phyloP scores from a whole-genome alignment of 768 basidiomycete species.

The Cystobasidium ongulense region DNA sequence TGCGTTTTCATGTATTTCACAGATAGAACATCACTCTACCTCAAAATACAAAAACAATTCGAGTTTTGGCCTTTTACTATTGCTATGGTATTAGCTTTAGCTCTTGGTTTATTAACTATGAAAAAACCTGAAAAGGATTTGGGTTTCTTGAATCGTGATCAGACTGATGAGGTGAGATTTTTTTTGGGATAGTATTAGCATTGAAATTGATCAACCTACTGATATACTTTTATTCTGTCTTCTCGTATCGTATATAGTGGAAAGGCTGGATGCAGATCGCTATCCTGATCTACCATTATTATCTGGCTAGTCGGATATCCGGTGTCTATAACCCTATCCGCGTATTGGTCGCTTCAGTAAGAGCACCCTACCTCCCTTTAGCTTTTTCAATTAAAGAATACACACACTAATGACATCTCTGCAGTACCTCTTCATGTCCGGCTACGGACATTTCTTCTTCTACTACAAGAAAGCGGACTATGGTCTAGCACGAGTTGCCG shows the following conservation, averaged over 20 bases:
- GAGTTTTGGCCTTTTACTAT: conserved; percentile 58
- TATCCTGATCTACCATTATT: conserved; percentile 86
- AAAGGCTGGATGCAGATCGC: conserved; percentile 96
- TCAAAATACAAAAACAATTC: conserved; percentile 82
- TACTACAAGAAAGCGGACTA: conserved; percentile 86
- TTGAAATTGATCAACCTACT: not conserved
- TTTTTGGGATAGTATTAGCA: not conserved
- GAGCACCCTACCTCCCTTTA: conserved; percentile 47
- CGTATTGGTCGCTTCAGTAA: conserved; percentile 64
- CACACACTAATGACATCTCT: not conserved
- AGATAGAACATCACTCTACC: conserved; percentile 74
- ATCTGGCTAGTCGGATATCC: conserved; percentile 77
- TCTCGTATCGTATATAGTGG: no score
- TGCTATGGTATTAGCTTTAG: conserved; percentile 53
- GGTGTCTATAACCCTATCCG: conserved; percentile 87
- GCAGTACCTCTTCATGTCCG: conserved; percentile 66
- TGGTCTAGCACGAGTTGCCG: conserved; percentile 63
- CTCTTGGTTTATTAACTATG: conserved; percentile 58
- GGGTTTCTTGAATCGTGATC: conserved; percentile 81
- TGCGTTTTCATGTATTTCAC: conserved; percentile 63
- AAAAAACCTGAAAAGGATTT: conserved; percentile 64
- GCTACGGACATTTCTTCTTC: conserved; percentile 62
- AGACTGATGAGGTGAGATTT: conserved; percentile 64
- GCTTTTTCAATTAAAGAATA: not conserved
- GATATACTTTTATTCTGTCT: not conserved